phyloP scores from a whole-genome alignment of 73 alveolate genomes.

The Paramecium tetraurelia region DNA sequence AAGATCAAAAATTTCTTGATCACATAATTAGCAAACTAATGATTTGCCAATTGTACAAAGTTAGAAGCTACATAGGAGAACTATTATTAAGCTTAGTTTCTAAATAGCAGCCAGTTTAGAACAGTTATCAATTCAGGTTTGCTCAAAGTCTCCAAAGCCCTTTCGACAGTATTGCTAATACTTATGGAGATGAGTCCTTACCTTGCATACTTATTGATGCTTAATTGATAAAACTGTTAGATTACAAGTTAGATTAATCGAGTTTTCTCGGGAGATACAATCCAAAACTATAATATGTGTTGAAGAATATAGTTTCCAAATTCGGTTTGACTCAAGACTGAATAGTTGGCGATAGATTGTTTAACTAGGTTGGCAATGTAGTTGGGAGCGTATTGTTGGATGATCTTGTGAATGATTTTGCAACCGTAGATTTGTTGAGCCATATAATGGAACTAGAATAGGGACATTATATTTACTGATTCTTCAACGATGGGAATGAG shows the following conservation, averaged over 20 bases:
- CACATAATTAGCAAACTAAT: slow-evolving; percentile 40
- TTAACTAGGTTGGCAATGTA: not conserved
- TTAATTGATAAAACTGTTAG: slow-evolving; percentile 17
- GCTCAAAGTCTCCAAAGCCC: slow-evolving; percentile 29
- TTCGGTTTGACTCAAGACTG: slow-evolving; percentile 23
- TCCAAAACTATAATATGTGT: slow-evolving; percentile 32
- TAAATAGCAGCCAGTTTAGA: not conserved
- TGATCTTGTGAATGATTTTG: slow-evolving; percentile 32
- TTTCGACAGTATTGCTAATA: slow-evolving; percentile 35
- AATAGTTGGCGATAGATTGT: not conserved
- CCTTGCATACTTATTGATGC: slow-evolving; percentile 50
- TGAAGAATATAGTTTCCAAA: slow-evolving; percentile 40
- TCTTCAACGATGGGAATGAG: slow-evolving; percentile 25
- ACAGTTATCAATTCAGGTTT: not conserved
- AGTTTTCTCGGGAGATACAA: not conserved
- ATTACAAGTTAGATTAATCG: not conserved
- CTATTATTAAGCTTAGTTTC: not conserved
- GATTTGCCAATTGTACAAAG: slow-evolving; percentile 22
- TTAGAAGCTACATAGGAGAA: not conserved
- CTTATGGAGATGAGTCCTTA: not conserved
- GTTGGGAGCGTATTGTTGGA: not conserved
- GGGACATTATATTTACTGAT: not conserved
- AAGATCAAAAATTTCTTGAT: slow-evolving; percentile 26
- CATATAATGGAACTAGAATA: slow-evolving; percentile 29
- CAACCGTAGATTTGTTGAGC: slow-evolving; percentile 34